Conservation (phyloP, 805 yeast species). For the Pichia pseudocactophila region DNA sequence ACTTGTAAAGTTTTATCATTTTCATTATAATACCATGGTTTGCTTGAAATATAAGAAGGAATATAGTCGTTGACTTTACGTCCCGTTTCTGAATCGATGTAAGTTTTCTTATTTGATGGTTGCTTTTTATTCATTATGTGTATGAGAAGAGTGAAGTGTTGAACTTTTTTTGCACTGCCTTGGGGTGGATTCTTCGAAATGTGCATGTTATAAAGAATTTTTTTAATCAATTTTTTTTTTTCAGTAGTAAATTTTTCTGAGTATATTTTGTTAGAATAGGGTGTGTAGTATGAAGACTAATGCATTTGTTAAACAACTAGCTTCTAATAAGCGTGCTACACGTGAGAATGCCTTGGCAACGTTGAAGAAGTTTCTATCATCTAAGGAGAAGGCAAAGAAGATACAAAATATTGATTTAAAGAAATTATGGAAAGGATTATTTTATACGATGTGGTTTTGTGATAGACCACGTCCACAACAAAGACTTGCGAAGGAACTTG, state of each 20-base stretch:
- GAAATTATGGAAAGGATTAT: conserved; percentile 94
- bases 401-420: conserved; percentile 50
- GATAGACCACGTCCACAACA: conserved; percentile 93
- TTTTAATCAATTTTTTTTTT: background rate
- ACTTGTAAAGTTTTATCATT: conserved; percentile 15
- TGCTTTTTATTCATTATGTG: background rate
- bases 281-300: conserved; percentile 30
- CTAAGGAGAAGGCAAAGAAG: conserved; percentile 34
- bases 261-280: no score
- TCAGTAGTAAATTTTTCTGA: background rate
- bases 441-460: conserved; percentile 92
- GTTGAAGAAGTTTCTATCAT: conserved; percentile 47
- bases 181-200: conserved; percentile 1
- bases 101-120: conserved; percentile 13
- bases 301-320: conserved; percentile 68
- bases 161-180: background rate
- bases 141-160: background rate
- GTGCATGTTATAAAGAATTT: background rate
- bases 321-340: conserved; percentile 70
- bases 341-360: conserved; percentile 68
- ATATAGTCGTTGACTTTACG: conserved; percentile 31
- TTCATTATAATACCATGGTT: conserved; percentile 33
- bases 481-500: conserved; percentile 64
- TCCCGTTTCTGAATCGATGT: conserved; percentile 9
- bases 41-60: conserved; percentile 32